Evolutionary conservation across 1,139 yeast genomes (phyloP), one percentile per base, ranked within the genome.

Genomic region (Meyerozyma smithsonii): DNA sequence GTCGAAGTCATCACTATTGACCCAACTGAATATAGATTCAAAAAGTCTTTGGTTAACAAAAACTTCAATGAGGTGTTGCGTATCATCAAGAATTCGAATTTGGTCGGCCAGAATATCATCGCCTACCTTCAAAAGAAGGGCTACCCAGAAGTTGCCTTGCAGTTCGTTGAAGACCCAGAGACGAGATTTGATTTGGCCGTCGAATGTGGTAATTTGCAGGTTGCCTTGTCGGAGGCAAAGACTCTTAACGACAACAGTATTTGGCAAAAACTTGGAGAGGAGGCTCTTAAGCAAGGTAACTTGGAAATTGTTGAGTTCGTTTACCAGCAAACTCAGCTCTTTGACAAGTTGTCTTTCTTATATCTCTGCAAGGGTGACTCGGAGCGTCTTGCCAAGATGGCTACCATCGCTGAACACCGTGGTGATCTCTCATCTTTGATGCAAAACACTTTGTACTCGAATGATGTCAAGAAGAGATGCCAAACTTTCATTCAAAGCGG

Each of bases 21-120:
- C 58, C 97, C 98, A 36, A 90, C 97, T 24, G 99, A 94, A 66
- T 94, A 86, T 69, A 77, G 97, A 55, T 94, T 94, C 75, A 94
- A 94, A 71, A 84, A 83, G 56, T 95, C 98, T 5, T 72, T 94
- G 52, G 86, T 90, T 34, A 87, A 84, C 67, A 84, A 82, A 61
- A 89, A 92, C 62, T 92, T 88, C 66, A 81, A 81, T 48, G 98
- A 94, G 64, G 97, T 94, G 18, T 74, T 92, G 50, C 80, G 96
- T 52, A 80, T 94, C 50, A 92, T 94, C 61, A 83, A 81, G 55
- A 81, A 77, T 45, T 90, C 97, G 20, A 89, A 87, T 57, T 75
- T 94, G 56, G 98, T 94, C 41, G 99, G 99, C 48, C 97, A 94
- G 67, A 89, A 90, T 61, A 92, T 94, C 56, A 90, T 94, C 60